phyloP scores from a whole-genome alignment of 371 early-diverging fungal species.

The Thermomucor indicae-seudaticae region DNA sequence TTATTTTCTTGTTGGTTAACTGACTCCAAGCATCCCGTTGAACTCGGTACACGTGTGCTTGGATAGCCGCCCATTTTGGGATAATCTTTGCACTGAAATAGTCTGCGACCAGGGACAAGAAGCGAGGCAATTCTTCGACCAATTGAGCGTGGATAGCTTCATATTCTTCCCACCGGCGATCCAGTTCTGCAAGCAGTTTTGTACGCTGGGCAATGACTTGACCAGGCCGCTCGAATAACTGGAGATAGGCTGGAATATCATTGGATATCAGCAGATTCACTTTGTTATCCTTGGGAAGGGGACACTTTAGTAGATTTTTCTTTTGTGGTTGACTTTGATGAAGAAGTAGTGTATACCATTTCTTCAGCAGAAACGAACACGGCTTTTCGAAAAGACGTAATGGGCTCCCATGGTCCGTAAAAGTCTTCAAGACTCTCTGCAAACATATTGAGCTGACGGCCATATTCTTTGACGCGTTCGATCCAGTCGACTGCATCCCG shows the following conservation, averaged over 20 bases:
- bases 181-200: constrained; percentile 60
- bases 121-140: constrained; percentile 63
- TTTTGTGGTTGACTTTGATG: not conserved
- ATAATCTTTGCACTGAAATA: constrained; percentile 55
- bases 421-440: constrained; percentile 47
- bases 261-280: not conserved
- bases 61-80: constrained; percentile 46
- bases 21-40: constrained; percentile 6
- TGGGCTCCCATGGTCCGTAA: constrained; percentile 26
- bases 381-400: constrained; percentile 3
- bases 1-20: not conserved
- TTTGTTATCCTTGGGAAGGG: not conserved
- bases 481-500: constrained; percentile 34
- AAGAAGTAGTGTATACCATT: no score
- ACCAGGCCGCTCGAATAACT: constrained; percentile 52
- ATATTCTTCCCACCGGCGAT: constrained; percentile 62
- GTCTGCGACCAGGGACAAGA: constrained; percentile 46
- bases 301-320: not conserved
- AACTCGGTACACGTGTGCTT: constrained; percentile 31
- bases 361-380: constrained; percentile 8
- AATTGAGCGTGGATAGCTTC: constrained; percentile 62
- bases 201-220: constrained; percentile 65
- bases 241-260: constrained; percentile 44
- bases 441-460: constrained; percentile 45
- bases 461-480: constrained; percentile 37